Percentiles rank a stretch among this genome's conserved stretches.
Conservation (phyloP, 2,329 filamentous ascomycete species). For the Penicillium vulpinum region DNA sequence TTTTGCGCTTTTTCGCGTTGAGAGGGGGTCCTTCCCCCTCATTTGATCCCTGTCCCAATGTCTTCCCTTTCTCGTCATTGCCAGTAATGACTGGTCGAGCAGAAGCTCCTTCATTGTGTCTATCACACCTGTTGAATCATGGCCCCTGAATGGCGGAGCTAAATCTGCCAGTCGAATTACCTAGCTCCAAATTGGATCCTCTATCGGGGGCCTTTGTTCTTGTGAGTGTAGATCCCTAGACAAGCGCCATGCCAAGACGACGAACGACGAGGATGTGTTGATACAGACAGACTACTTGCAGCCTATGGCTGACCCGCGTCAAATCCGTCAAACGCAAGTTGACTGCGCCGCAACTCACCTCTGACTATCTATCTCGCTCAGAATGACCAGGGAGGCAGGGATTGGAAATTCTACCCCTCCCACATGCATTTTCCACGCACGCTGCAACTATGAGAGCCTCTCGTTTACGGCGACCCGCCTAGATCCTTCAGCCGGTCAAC, state of each 20-base stretch:
- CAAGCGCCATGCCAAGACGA: slow-evolving; percentile 38
- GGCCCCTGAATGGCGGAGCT: neutral
- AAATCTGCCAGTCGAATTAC: slow-evolving; percentile 1
- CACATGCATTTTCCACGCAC: slow-evolving; percentile 16
- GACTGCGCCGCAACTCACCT: slow-evolving; percentile 24
- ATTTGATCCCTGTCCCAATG: slow-evolving; percentile 23
- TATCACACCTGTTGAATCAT: neutral
- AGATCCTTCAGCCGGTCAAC: slow-evolving; percentile 1
- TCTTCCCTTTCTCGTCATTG: slow-evolving; percentile 3
- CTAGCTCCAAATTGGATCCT: slow-evolving; percentile 3
- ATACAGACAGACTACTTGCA: slow-evolving; percentile 14
- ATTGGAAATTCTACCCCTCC: slow-evolving; percentile 16
- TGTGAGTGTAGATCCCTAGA: slow-evolving; percentile 20
- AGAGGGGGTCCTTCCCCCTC: slow-evolving; percentile 14
- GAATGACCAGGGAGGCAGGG: slow-evolving; percentile 11
- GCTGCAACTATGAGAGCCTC: slow-evolving; percentile 18
- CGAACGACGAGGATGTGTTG: slow-evolving; percentile 23
- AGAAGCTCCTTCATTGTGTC: neutral
- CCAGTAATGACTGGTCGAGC: neutral
- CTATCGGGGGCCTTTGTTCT: slow-evolving; percentile 8
- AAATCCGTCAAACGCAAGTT: slow-evolving; percentile 16
- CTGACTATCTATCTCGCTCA: slow-evolving; percentile 6
- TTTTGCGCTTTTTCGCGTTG: slow-evolving; percentile 9
- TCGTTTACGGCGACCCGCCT: slow-evolving; percentile 9
- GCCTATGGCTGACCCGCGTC: slow-evolving; percentile 17